A percentile compares a stretch with the other conserved stretches of the same genome.
These are phyloP conservation scores for Cercospora sp. DNA, from an alignment of 2,329 filamentous ascomycete genomes.

Conservation along the genomic window DNA sequence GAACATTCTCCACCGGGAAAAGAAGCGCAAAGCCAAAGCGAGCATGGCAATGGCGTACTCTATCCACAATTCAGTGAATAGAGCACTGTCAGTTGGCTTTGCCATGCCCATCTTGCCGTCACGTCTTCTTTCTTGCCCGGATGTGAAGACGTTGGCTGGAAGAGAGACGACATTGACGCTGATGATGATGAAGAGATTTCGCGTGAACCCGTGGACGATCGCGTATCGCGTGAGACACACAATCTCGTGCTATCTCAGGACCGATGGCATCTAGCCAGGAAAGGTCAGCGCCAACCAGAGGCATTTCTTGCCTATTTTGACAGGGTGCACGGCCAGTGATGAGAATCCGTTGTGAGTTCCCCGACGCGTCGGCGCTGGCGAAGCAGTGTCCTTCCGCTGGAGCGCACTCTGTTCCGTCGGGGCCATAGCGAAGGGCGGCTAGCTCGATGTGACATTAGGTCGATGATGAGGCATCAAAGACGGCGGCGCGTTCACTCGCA, in stretches of 20 bases:
- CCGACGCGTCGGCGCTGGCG: not conserved
- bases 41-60: constrained; percentile 23
- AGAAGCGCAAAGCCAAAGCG: constrained; percentile 20
- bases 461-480: not conserved
- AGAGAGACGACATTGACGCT: not conserved
- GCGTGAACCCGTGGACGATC: not conserved
- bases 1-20: constrained; percentile 20
- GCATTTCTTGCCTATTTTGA: not conserved
- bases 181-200: not conserved
- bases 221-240: constrained; percentile 6
- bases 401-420: not conserved
- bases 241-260: not conserved
- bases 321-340: not conserved
- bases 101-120: constrained; percentile 8
- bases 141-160: not conserved
- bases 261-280: not conserved
- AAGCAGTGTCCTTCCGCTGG: not conserved
- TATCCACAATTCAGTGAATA: constrained; percentile 21
- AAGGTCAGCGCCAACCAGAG: not conserved
- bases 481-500: not conserved
- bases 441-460: not conserved
- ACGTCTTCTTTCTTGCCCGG: not conserved
- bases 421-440: not conserved
- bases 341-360: not conserved
- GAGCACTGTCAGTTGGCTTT: constrained; percentile 1